Percentiles rank a stretch among this genome's conserved stretches.
Evolutionary conservation across 805 yeast genomes (phyloP).

Genomic region (Candida verbasci): DNA sequence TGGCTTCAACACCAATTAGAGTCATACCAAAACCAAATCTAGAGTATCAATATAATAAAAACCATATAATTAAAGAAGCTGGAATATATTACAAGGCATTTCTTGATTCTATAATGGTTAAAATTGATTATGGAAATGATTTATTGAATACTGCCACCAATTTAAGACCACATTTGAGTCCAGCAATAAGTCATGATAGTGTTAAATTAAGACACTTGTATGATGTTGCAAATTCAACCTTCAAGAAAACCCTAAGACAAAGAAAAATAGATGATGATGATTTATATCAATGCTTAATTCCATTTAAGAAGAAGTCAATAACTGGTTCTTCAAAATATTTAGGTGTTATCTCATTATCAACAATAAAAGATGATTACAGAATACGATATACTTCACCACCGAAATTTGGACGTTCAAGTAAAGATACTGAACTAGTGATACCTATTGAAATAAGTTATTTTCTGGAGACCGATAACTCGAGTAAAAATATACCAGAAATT

Average conservation of each 20-base stretch:
- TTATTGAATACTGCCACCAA: conserved; percentile 12
- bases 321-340: conserved; percentile 26
- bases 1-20: conserved; percentile 28
- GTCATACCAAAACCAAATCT: conserved; percentile 28
- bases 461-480: conserved; percentile 3
- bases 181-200: conserved; percentile 5
- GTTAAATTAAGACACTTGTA: conserved; percentile 30
- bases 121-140: conserved; percentile 21
- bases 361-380: conserved; percentile 27
- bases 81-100: conserved; percentile 31
- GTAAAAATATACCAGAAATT: conserved; percentile 24
- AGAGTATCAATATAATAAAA: conserved; percentile 13
- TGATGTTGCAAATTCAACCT: conserved; percentile 18
- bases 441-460: conserved; percentile 20
- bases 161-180: conserved; percentile 15
- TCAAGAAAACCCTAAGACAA: conserved; percentile 10
- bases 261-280: conserved; percentile 18
- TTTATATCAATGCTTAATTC: conserved; percentile 27
- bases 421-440: conserved; percentile 17
- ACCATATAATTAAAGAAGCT: conserved; percentile 14
- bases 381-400: conserved; percentile 31
- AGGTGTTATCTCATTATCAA: conserved; percentile 31
- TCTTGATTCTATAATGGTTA: conserved; percentile 23
- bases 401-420: conserved; percentile 15
- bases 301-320: conserved; percentile 29